Conservation (phyloP, 345 rosid genomes). For the Euphorbia pulcherrima region DNA sequence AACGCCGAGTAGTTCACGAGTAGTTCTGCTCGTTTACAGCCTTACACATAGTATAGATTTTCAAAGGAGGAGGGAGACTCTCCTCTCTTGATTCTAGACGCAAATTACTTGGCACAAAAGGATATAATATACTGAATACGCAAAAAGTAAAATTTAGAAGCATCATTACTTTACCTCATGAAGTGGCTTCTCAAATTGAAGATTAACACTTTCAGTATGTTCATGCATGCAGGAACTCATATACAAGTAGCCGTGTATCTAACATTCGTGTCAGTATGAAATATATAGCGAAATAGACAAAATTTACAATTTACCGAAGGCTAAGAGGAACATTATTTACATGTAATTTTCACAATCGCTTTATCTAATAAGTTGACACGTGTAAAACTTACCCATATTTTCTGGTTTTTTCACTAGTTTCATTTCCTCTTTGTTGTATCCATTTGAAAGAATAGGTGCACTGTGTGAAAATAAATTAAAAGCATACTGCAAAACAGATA, state of each 20-base stretch:
- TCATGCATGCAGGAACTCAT: constrained; percentile 98
- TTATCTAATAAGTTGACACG: background rate
- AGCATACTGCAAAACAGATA: constrained; percentile 73
- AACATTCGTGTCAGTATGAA: constrained; percentile 68
- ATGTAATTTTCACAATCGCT: background rate
- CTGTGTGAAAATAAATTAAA: constrained; percentile 95
- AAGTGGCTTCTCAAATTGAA: constrained; percentile 86
- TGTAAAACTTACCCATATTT: constrained; percentile 75
- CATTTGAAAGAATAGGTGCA: constrained; percentile 74
- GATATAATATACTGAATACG: no score
- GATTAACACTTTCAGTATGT: constrained; percentile 96
- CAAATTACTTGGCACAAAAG: no score
- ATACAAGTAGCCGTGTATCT: constrained; percentile 95
- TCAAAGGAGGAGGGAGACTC: no score
- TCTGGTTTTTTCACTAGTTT: constrained; percentile 84
- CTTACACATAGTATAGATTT: no score
- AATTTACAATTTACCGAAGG: constrained; percentile 2
- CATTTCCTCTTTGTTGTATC: constrained; percentile 98
- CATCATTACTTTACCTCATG: constrained; percentile 59
- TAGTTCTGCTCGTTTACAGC: no score
- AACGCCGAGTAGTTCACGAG: no score
- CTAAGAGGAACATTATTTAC: background rate
- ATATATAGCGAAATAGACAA: constrained; percentile 12
- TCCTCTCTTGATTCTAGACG: no score
- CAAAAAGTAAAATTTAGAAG: background rate